Conservation (phyloP, 805 yeast genomes). For the Suhomyces pyralidae region DNA sequence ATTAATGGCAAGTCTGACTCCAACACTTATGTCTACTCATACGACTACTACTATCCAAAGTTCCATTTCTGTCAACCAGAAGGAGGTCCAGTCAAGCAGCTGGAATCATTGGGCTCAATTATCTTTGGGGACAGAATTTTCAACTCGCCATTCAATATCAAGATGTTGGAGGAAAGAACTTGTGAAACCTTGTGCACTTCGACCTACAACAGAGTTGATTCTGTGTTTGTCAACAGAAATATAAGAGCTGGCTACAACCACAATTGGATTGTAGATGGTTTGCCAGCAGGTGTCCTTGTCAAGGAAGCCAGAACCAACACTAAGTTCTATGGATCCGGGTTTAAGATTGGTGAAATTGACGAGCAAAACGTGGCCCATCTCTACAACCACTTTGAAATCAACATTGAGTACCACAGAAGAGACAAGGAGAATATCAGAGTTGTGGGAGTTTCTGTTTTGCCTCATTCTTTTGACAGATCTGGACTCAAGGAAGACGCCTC, state of each 20-base stretch:
- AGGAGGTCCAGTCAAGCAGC: conserved; percentile 64
- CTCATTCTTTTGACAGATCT: conserved; percentile 51
- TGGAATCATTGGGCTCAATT: conserved; percentile 89
- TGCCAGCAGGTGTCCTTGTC: conserved; percentile 78
- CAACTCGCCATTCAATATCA: conserved; percentile 82
- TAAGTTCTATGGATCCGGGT: conserved; percentile 75
- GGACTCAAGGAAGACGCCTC: conserved; percentile 20
- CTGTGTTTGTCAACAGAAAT: conserved; percentile 71
- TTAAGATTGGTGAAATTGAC: conserved; percentile 71
- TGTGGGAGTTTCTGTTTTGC: conserved; percentile 82
- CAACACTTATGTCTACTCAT: conserved; percentile 63
- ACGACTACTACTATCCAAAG: conserved; percentile 78
- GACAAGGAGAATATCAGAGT: conserved; percentile 69
- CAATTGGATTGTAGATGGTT: conserved; percentile 93
- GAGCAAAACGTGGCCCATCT: conserved; percentile 56
- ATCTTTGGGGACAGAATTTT: conserved; percentile 94
- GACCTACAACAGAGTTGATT: conserved; percentile 61
- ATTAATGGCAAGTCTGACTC: conserved; percentile 31
- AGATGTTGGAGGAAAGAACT: conserved; percentile 67
- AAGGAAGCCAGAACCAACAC: conserved; percentile 57
- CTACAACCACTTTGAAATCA: conserved; percentile 77
- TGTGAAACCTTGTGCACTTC: conserved; percentile 69
- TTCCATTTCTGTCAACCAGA: conserved; percentile 82
- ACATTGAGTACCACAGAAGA: conserved; percentile 79
- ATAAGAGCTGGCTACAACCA: conserved; percentile 80